phyloP scores from a whole-genome alignment of 116 monocot genomes.

The Phalaenopsis hybrid region DNA sequence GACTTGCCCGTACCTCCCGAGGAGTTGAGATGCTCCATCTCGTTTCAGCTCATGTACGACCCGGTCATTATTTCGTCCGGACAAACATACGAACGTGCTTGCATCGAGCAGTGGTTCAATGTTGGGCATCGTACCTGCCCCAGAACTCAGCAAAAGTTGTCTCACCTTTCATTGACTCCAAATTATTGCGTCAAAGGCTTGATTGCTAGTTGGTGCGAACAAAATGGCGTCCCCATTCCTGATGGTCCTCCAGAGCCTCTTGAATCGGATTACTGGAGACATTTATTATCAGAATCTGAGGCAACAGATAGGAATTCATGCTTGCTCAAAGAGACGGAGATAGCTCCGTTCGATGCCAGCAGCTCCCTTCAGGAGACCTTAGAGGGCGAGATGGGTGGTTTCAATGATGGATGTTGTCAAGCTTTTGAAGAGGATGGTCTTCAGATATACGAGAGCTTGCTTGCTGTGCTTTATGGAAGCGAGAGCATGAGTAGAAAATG shows the following conservation, averaged over 20 bases:
- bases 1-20: constrained; percentile 60
- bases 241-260: constrained; percentile 60
- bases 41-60: constrained; percentile 89
- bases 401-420: constrained; percentile 11
- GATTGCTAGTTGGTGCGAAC: constrained; percentile 86
- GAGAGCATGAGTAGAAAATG: constrained; percentile 24
- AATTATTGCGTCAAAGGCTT: constrained; percentile 86
- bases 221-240: constrained; percentile 54
- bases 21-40: constrained; percentile 81
- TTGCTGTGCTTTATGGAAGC: constrained; percentile 30
- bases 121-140: constrained; percentile 83
- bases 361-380: constrained; percentile 9
- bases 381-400: constrained; percentile 1
- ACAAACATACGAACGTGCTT: constrained; percentile 79
- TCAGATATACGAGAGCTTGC: constrained; percentile 33
- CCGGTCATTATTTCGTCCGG: constrained; percentile 91
- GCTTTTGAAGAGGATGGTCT: constrained; percentile 35
- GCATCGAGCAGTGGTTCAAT: constrained; percentile 90
- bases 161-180: constrained; percentile 60
- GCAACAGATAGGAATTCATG: constrained; percentile 30
- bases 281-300: constrained; percentile 37
- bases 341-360: constrained; percentile 29
- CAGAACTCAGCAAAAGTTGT: constrained; percentile 72
- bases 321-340: constrained; percentile 26
- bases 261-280: constrained; percentile 47